Conservation (phyloP, 78 protist species). For the Kipferlia bialata region DNA sequence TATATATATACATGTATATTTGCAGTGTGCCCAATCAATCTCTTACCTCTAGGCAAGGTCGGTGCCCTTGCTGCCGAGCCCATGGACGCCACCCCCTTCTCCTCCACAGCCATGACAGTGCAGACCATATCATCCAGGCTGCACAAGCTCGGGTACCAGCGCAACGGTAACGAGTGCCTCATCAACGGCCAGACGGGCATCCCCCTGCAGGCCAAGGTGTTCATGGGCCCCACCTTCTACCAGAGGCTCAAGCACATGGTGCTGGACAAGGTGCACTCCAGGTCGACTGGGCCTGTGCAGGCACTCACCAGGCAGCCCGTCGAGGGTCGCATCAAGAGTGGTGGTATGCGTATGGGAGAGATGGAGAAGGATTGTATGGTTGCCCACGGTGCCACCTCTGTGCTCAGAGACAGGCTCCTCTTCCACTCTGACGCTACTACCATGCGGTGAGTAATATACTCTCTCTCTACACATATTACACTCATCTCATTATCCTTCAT, state of each 20-base stretch:
- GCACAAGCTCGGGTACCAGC: constrained; percentile 66
- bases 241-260: constrained; percentile 97
- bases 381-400: constrained; percentile 3
- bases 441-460: too few species aligned
- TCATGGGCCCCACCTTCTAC: constrained; percentile 96
- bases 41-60: constrained; percentile 89
- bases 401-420: constrained; percentile 2
- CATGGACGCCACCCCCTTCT: constrained; percentile 96
- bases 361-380: constrained; percentile 23
- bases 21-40: too few species aligned
- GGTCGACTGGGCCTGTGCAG: constrained; percentile 91
- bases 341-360: constrained; percentile 98
- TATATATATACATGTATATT: too few species aligned
- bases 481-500: too few species aligned
- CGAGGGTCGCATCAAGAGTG: constrained; percentile 96
- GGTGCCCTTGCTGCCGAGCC: constrained; percentile 31
- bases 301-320: constrained; percentile 91
- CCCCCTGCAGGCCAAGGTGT: constrained; percentile 15
- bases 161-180: constrained; percentile 66
- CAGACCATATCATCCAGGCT: constrained; percentile 50
- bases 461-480: too few species aligned
- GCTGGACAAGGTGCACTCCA: constrained; percentile 92
- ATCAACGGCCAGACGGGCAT: constrained; percentile 95
- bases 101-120: constrained; percentile 64
- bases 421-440: neutral